phyloP scores from a whole-genome alignment of 1,139 yeast genomes.

The Saccharomyces hybrid region DNA sequence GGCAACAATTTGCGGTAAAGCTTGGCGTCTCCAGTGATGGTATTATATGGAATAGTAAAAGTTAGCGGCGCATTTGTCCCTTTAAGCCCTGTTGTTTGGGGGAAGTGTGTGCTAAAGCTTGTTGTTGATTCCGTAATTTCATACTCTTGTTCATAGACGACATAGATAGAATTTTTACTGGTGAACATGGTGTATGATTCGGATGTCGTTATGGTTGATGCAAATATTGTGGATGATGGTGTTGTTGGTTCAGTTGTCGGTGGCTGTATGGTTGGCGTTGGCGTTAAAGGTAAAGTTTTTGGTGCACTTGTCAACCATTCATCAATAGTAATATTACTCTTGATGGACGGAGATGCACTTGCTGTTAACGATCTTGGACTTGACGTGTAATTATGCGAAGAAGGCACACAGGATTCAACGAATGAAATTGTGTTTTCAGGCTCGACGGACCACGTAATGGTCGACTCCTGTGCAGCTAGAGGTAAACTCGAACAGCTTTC shows the following conservation, averaged over 20 bases:
- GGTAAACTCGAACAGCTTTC: neutral
- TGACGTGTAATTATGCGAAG: no score
- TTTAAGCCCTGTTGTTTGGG: neutral
- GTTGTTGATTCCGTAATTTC: slow-evolving; percentile 9
- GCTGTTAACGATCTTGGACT: no score
- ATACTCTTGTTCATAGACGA: slow-evolving; percentile 5
- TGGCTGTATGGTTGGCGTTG: neutral
- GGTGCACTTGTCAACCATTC: no score
- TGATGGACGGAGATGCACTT: no score
- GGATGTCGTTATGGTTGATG: neutral
- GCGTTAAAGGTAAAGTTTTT: no score
- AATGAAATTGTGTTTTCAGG: neutral
- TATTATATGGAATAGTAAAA: slow-evolving; percentile 1
- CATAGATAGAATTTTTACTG: neutral
- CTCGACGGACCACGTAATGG: neutral
- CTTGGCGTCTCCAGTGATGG: slow-evolving; percentile 6
- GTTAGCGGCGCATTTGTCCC: neutral
- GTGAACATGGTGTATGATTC: neutral
- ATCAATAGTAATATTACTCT: no score
- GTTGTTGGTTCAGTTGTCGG: neutral
- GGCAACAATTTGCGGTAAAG: slow-evolving; percentile 5
- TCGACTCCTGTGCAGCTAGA: neutral
- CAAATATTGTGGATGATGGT: neutral
- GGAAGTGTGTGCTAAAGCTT: slow-evolving; percentile 8
- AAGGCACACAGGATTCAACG: no score